Evolutionary conservation across 2,329 filamentous ascomycete genomes (phyloP).

Genomic region (Nigrospora sphaerica): DNA sequence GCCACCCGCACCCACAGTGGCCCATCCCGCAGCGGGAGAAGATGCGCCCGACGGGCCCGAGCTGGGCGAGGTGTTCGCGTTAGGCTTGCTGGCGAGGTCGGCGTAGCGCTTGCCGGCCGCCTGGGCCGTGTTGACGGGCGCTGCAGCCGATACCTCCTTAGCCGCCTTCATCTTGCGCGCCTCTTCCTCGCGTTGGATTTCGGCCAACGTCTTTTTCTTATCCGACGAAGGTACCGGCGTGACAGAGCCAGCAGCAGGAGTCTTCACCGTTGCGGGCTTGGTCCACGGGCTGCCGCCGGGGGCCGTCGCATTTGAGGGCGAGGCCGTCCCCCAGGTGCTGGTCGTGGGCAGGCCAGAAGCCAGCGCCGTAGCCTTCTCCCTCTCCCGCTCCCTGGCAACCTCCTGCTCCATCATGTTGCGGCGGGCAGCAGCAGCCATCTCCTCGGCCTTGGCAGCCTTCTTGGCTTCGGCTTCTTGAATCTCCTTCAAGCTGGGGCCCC

Average conservation of each 20-base stretch:
- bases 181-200: constrained; percentile 97
- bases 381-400: constrained; percentile 51
- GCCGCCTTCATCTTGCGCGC: constrained; percentile 69
- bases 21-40: constrained; percentile 65
- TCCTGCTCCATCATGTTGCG: constrained; percentile 78
- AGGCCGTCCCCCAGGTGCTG: constrained; percentile 81
- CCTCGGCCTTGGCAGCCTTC: constrained; percentile 84
- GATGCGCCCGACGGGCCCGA: constrained; percentile 30
- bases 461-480: constrained; percentile 94
- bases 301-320: constrained; percentile 53
- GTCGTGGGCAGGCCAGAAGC: constrained; percentile 76
- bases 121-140: constrained; percentile 38
- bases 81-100: constrained; percentile 78
- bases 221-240: constrained; percentile 25
- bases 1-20: constrained; percentile 87
- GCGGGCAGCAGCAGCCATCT: constrained; percentile 68
- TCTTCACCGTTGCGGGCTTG: constrained; percentile 50
- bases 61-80: constrained; percentile 27
- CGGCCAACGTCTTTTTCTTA: constrained; percentile 83
- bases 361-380: constrained; percentile 53
- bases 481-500: constrained; percentile 87
- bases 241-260: constrained; percentile 18
- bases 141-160: constrained; percentile 31
- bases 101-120: constrained; percentile 80
- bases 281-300: constrained; percentile 54